Evolutionary conservation across 2,329 filamentous ascomycete species (phyloP).

Genomic region (Aspergillus versicolor): DNA sequence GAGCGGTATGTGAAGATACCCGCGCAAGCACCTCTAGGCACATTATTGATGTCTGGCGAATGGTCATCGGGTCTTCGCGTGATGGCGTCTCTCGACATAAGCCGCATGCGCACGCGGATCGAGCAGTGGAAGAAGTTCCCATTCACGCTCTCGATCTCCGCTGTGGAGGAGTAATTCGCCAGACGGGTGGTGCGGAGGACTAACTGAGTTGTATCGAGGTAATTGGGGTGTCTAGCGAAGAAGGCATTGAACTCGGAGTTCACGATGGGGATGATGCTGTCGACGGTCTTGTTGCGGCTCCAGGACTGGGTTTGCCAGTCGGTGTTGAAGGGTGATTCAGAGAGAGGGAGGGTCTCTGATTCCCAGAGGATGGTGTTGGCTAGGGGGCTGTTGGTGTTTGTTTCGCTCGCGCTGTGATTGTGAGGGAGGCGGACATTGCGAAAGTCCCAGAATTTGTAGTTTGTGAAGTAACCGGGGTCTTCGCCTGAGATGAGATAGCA

Average conservation of each 20-base stretch:
- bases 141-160: constrained; percentile 48
- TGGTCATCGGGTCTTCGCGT: neutral
- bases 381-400: neutral
- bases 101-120: constrained; percentile 48
- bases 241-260: constrained; percentile 51
- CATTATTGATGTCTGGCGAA: neutral
- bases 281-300: constrained; percentile 39
- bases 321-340: constrained; percentile 30
- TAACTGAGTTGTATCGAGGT: constrained; percentile 40
- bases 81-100: constrained; percentile 27
- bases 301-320: constrained; percentile 48
- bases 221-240: constrained; percentile 32
- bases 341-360: constrained; percentile 29
- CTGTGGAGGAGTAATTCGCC: constrained; percentile 46
- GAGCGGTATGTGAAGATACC: constrained; percentile 53
- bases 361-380: neutral
- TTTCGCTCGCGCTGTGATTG: neutral
- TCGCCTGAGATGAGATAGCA: constrained; percentile 49
- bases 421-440: constrained; percentile 39
- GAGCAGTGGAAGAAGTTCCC: constrained; percentile 49
- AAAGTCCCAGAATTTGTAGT: constrained; percentile 55
- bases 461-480: constrained; percentile 48
- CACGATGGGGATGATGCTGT: constrained; percentile 43
- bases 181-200: constrained; percentile 48
- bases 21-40: constrained; percentile 46